A percentile compares a stretch with the other conserved stretches of the same genome.
phyloP scores from a whole-genome alignment of 179 eudicot genomes.

The Spergularia azorica region DNA sequence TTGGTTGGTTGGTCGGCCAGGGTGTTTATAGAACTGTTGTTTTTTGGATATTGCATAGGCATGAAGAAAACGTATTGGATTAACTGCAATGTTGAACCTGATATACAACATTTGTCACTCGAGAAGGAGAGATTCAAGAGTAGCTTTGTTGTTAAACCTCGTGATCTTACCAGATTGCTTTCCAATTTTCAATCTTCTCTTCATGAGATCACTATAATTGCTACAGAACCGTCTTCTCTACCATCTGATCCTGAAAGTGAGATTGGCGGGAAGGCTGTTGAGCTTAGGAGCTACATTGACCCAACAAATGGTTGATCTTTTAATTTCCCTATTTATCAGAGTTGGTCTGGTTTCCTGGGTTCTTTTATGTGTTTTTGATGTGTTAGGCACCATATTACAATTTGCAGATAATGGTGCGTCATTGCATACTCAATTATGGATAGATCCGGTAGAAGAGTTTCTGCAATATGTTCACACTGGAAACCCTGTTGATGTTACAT shows the following conservation, averaged over 20 bases:
- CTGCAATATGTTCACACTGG: conserved; percentile 77
- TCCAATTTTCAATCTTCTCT: conserved; percentile 94
- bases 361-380: conserved; percentile 3
- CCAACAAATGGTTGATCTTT: conserved; percentile 77
- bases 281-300: conserved; percentile 89
- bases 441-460: conserved; percentile 97
- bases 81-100: conserved; percentile 90
- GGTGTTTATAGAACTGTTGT: not conserved
- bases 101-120: conserved; percentile 83
- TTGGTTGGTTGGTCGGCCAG: not conserved
- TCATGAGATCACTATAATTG: conserved; percentile 92
- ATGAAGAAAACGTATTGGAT: conserved; percentile 84
- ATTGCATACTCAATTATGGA: conserved; percentile 92
- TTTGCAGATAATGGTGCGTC: conserved; percentile 81
- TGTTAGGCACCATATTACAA: not conserved
- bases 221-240: conserved; percentile 69
- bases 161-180: conserved; percentile 85
- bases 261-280: conserved; percentile 98
- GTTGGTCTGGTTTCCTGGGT: not conserved
- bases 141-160: conserved; percentile 88
- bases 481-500: conserved; percentile 92
- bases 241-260: conserved; percentile 74
- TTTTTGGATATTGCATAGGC: conserved; percentile 41
- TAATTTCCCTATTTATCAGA: not conserved
- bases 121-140: conserved; percentile 76